A percentile compares a stretch with the other conserved stretches of the same genome.
These are phyloP conservation scores for Phytopythium sindhum DNA, from an alignment of 352 stramenopile species.

Conservation along the genomic window DNA sequence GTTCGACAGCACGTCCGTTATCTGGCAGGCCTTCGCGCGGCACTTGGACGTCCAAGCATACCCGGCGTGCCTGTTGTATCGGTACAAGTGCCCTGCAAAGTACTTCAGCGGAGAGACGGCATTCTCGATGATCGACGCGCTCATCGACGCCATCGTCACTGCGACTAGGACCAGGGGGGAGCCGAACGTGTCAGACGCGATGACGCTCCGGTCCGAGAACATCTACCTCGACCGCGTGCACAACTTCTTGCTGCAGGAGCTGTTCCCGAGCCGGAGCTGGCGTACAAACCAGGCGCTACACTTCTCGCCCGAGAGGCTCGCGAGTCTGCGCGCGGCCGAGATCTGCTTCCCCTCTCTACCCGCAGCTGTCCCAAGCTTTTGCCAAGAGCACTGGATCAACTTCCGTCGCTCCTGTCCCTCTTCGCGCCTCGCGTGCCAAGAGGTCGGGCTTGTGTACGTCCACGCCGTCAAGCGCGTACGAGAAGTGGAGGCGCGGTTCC, in stretches of 20 bases:
- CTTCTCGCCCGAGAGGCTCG: constrained; percentile 22
- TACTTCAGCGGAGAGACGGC: constrained; percentile 18
- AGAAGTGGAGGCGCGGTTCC: constrained; percentile 11
- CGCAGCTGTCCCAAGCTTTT: constrained; percentile 2
- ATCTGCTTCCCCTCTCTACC: constrained; percentile 18
- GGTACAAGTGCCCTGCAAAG: constrained; percentile 5
- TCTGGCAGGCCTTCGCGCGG: constrained; percentile 22
- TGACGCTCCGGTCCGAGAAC: constrained; percentile 18
- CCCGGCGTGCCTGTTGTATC: constrained; percentile 30
- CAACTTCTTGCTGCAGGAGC: constrained; percentile 29
- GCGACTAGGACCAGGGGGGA: background rate
- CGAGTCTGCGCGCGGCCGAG: background rate
- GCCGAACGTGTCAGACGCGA: background rate
- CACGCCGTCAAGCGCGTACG: constrained; percentile 14
- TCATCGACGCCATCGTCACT: constrained; percentile 16
- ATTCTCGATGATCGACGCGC: constrained; percentile 34
- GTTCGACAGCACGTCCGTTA: constrained; percentile 34
- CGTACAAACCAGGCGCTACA: constrained; percentile 33
- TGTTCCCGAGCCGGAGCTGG: constrained; percentile 32
- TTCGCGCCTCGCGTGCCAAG: constrained; percentile 3
- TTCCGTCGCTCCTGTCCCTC: constrained; percentile 15
- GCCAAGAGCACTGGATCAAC: constrained; percentile 25
- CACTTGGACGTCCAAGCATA: constrained; percentile 17
- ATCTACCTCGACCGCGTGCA: constrained; percentile 37
- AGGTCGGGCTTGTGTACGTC: constrained; percentile 11